These are phyloP conservation scores for Aspergillus sparsus DNA, from an alignment of 495 filamentous ascomycete species.

Conservation along the genomic window DNA sequence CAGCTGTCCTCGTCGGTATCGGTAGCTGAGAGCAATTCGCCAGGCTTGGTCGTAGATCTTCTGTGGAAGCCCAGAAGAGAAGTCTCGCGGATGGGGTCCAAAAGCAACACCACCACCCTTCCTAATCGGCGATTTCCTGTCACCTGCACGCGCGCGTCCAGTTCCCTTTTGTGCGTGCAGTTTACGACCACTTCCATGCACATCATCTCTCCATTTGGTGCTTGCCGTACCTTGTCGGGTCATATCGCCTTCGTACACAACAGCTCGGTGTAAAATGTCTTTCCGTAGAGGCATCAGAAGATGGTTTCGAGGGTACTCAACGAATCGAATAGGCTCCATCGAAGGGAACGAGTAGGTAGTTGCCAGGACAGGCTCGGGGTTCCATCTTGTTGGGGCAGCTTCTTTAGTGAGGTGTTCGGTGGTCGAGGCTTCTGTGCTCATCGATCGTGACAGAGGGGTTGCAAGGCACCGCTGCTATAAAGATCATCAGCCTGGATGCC, in stretches of 20 bases:
- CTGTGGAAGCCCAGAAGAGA: slow-evolving; percentile 74
- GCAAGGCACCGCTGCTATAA: slow-evolving; percentile 53
- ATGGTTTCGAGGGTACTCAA: slow-evolving; percentile 76
- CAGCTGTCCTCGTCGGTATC: slow-evolving; percentile 83
- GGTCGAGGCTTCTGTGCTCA: slow-evolving; percentile 70
- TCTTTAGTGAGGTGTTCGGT: slow-evolving; percentile 44
- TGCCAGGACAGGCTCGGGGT: slow-evolving; percentile 56
- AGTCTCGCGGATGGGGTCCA: slow-evolving; percentile 88
- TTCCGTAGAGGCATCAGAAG: slow-evolving; percentile 82
- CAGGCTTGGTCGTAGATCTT: slow-evolving; percentile 97
- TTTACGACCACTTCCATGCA: slow-evolving; percentile 79
- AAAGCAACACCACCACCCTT: slow-evolving; percentile 82
- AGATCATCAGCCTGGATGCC: slow-evolving; percentile 20
- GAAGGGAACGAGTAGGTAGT: slow-evolving; percentile 90
- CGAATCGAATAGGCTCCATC: slow-evolving; percentile 80
- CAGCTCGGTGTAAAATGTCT: slow-evolving; percentile 90
- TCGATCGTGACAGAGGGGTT: slow-evolving; percentile 57
- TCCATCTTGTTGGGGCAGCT: slow-evolving; percentile 33
- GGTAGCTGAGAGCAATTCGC: slow-evolving; percentile 90
- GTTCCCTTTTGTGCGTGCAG: slow-evolving; percentile 81
- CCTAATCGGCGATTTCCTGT: slow-evolving; percentile 79
- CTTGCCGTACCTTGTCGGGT: slow-evolving; percentile 85
- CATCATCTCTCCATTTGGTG: slow-evolving; percentile 80
- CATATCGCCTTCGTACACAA: slow-evolving; percentile 88
- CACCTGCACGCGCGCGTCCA: slow-evolving; percentile 75